A percentile compares a stretch with the other conserved stretches of the same genome.
These are phyloP conservation scores for Suhomyces choctaworum DNA, from an alignment of 1,139 yeast species.

Conservation along the genomic window DNA sequence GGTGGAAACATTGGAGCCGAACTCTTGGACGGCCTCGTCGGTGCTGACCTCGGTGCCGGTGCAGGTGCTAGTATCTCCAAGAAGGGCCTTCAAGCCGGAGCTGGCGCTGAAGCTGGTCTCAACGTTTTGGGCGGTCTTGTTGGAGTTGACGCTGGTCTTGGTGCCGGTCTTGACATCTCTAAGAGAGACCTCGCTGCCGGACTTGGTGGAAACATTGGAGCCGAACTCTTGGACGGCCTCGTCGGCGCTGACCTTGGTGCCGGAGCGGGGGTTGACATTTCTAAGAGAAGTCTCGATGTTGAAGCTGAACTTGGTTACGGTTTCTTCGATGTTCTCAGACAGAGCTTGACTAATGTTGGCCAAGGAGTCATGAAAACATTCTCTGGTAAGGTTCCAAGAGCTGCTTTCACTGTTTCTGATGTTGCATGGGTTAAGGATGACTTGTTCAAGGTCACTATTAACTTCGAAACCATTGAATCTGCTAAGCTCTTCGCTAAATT, in stretches of 20 bases:
- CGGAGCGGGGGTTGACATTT: slow-evolving; percentile 10
- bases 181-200: slow-evolving; percentile 13
- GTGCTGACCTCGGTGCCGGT: slow-evolving; percentile 15
- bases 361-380: slow-evolving; percentile 16
- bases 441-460: slow-evolving; percentile 30
- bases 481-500: slow-evolving; percentile 21
- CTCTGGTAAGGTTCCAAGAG: slow-evolving; percentile 23
- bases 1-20: slow-evolving; percentile 14
- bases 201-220: slow-evolving; percentile 10
- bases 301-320: slow-evolving; percentile 15
- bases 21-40: slow-evolving; percentile 10
- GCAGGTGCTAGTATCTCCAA: slow-evolving; percentile 13
- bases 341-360: slow-evolving; percentile 12
- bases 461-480: slow-evolving; percentile 18
- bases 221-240: slow-evolving; percentile 10
- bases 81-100: slow-evolving; percentile 8
- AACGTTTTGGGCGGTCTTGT: slow-evolving; percentile 6
- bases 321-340: slow-evolving; percentile 13
- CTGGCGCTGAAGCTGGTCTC: slow-evolving; percentile 5
- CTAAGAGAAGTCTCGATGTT: slow-evolving; percentile 16
- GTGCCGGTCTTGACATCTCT: slow-evolving; percentile 11
- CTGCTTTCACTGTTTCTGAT: slow-evolving; percentile 29
- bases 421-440: slow-evolving; percentile 29
- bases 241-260: slow-evolving; percentile 9
- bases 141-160: slow-evolving; percentile 7